Percentiles rank a stretch among this genome's conserved stretches.
Evolutionary conservation across 2,329 filamentous ascomycete species (phyloP).

Genomic region (Colletotrichum sp.): DNA sequence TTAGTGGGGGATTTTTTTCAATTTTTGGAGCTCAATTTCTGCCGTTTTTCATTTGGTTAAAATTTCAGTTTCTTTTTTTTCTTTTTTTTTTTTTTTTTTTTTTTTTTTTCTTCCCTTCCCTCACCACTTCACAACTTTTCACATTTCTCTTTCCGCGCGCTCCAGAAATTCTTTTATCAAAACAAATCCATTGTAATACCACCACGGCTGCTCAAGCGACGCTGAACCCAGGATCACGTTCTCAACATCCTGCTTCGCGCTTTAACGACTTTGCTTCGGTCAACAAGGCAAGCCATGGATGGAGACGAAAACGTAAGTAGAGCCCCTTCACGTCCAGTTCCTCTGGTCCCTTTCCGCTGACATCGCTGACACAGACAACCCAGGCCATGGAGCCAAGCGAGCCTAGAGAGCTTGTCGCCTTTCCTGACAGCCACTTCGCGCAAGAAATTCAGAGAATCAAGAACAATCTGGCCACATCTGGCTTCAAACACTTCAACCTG

Average conservation of each 20-base stretch:
- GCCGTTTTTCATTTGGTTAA: too few relatives aligned
- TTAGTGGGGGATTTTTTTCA: too few relatives aligned
- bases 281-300: background rate
- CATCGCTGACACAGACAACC: background rate
- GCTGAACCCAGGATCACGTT: background rate
- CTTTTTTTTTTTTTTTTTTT: background rate
- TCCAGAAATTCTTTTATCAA: background rate
- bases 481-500: background rate
- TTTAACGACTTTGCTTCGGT: background rate
- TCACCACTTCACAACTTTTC: background rate
- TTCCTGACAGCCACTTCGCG: background rate
- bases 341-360: background rate
- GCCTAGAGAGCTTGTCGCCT: background rate
- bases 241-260: background rate
- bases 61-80: too few relatives aligned
- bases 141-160: background rate
- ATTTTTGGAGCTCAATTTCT: too few relatives aligned
- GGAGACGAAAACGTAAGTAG: background rate
- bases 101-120: background rate
- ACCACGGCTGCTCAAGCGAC: background rate
- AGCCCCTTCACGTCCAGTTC: background rate
- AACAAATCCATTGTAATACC: background rate
- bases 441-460: background rate
- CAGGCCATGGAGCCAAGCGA: background rate
- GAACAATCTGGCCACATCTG: background rate